phyloP scores from a whole-genome alignment of 1,139 yeast species.

The Groenewaldozyma auringiensis region DNA sequence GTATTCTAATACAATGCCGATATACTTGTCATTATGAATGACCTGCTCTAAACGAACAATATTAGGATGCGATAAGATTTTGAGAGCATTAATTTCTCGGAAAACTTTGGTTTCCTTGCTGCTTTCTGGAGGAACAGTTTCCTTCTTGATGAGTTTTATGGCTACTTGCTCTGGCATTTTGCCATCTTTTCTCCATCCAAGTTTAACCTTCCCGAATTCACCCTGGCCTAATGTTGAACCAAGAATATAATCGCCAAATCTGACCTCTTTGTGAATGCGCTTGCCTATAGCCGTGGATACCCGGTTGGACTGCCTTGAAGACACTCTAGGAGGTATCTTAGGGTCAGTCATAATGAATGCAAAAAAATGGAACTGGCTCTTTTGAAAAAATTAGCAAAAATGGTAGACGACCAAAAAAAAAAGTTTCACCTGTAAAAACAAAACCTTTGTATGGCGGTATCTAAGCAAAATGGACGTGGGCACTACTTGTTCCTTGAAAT shows the following conservation, averaged over 20 bases:
- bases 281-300: constrained; percentile 21
- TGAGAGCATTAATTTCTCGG: constrained; percentile 86
- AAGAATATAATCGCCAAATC: constrained; percentile 80
- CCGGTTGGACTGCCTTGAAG: constrained; percentile 24
- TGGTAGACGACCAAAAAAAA: too few relatives aligned
- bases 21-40: constrained; percentile 86
- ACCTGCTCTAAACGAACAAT: constrained; percentile 89
- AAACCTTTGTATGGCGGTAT: too few relatives aligned
- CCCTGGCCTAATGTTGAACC: constrained; percentile 98
- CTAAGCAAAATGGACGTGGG: too few relatives aligned
- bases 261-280: constrained; percentile 29
- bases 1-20: constrained; percentile 91
- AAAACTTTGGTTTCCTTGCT: constrained; percentile 84
- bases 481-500: too few relatives aligned
- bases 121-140: constrained; percentile 72
- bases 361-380: too few relatives aligned
- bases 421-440: too few relatives aligned
- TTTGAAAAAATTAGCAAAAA: too few relatives aligned
- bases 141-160: constrained; percentile 82
- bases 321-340: constrained; percentile 20
- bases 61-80: constrained; percentile 83
- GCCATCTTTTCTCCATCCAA: constrained; percentile 92
- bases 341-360: constrained; percentile 14
- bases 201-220: constrained; percentile 92
- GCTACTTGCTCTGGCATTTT: constrained; percentile 69